Conservation (phyloP, 1,284 basidiomycete species). For the Coriolopsis trogii region DNA sequence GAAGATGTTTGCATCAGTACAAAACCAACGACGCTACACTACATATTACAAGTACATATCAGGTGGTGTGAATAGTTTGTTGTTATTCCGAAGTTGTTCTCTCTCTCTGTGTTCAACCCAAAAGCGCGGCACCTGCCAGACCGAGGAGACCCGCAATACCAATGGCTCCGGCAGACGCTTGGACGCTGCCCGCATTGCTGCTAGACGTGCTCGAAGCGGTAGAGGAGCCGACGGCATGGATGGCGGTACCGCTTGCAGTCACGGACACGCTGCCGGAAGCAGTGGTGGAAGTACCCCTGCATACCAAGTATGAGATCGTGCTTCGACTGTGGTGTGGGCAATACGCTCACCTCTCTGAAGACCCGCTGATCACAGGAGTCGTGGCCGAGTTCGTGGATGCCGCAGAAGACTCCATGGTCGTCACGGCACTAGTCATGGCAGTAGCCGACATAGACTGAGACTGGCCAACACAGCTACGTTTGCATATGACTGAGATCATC, state of each 20-base stretch:
- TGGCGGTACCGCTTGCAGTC: neutral
- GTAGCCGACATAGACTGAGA: slow-evolving; percentile 24
- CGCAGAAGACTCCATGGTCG: neutral
- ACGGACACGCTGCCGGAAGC: neutral
- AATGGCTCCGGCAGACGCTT: slow-evolving; percentile 13
- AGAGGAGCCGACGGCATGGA: slow-evolving; percentile 3
- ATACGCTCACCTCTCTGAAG: too few species aligned
- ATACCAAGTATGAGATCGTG: too few species aligned
- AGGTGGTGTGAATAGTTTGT: slow-evolving; percentile 1
- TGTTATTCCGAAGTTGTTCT: neutral
- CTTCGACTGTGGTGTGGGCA: too few species aligned
- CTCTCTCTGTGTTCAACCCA: slow-evolving; percentile 1
- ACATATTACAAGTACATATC: neutral
- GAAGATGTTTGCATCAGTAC: neutral
- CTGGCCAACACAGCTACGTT: slow-evolving; percentile 32
- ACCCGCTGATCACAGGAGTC: neutral
- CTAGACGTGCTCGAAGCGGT: slow-evolving; percentile 4
- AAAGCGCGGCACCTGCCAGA: slow-evolving; percentile 16
- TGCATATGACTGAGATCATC: too few species aligned
- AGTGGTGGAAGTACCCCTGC: slow-evolving; percentile 6
- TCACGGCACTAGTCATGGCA: neutral
- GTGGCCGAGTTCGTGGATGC: slow-evolving; percentile 9
- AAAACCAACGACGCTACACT: neutral
- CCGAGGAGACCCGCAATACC: slow-evolving; percentile 20
- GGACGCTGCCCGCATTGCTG: slow-evolving; percentile 17